These are phyloP conservation scores for Melastoma malabathricum DNA, from an alignment of 345 rosid species.

Conservation along the genomic window DNA sequence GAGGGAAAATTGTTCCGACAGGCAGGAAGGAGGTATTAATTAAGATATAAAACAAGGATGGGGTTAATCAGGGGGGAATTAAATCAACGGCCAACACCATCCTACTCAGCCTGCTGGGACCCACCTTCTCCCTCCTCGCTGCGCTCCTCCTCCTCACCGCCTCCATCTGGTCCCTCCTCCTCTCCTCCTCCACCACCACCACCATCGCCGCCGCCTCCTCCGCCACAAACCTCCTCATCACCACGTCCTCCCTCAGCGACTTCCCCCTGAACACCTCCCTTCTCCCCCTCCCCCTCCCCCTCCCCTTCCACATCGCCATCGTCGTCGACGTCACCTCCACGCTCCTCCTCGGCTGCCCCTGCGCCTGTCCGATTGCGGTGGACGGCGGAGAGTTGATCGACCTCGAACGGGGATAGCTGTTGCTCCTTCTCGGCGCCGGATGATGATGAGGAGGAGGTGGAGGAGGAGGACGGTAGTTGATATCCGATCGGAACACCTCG, in stretches of 20 bases:
- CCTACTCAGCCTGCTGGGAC: constrained; percentile 80
- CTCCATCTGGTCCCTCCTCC: constrained; percentile 78
- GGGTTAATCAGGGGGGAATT: too few relatives aligned
- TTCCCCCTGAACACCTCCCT: constrained; percentile 75
- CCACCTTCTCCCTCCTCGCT: constrained; percentile 62
- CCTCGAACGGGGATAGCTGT: constrained; percentile 72
- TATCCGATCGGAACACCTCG: constrained; percentile 57
- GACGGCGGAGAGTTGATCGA: constrained; percentile 13
- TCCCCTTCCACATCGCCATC: constrained; percentile 7
- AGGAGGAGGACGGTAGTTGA: constrained; percentile 5
- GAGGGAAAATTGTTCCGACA: too few relatives aligned
- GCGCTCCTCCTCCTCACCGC: constrained; percentile 50
- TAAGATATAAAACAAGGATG: too few relatives aligned
- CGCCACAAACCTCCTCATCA: constrained; percentile 87
- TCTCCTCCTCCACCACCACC: constrained; percentile 75
- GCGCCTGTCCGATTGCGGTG: constrained; percentile 1
- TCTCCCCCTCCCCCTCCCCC: constrained; percentile 24
- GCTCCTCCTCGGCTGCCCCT: constrained; percentile 40
- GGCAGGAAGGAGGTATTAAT: too few relatives aligned
- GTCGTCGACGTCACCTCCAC: neutral
- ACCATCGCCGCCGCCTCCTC: constrained; percentile 92
- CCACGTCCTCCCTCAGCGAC: constrained; percentile 67
- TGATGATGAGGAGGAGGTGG: too few relatives aligned
- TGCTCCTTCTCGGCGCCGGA: constrained; percentile 46
- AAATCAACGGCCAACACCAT: constrained; percentile 48